Conservation (phyloP, 768 basidiomycete species). For the Coprinopsis cinerea region DNA sequence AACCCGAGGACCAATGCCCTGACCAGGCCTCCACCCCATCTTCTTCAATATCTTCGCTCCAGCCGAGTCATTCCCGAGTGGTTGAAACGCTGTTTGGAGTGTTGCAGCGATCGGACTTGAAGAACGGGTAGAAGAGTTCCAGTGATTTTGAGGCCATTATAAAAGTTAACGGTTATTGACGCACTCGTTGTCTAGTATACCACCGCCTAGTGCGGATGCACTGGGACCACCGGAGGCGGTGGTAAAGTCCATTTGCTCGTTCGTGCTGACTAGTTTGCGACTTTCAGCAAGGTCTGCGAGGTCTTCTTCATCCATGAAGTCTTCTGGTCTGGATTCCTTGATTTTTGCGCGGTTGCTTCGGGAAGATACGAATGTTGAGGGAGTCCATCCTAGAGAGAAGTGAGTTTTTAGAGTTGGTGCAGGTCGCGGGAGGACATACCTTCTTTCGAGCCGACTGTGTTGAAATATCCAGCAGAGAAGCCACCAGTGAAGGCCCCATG, state of each 20-base stretch:
- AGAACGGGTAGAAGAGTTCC: conserved; percentile 2
- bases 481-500: conserved; percentile 99
- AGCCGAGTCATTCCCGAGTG: conserved; percentile 70
- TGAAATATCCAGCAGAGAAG: conserved; percentile 96
- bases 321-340: conserved; percentile 65
- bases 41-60: conserved; percentile 86
- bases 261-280: conserved; percentile 69
- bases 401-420: neutral
- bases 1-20: conserved; percentile 89
- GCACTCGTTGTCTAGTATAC: conserved; percentile 46
- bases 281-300: conserved; percentile 74
- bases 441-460: conserved; percentile 93
- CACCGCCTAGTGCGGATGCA: conserved; percentile 16
- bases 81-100: conserved; percentile 62
- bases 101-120: conserved; percentile 18
- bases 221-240: conserved; percentile 48
- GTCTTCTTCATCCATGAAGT: conserved; percentile 99
- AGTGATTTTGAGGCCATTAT: conserved; percentile 11
- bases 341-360: conserved; percentile 66
- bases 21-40: conserved; percentile 93
- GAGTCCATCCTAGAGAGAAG: conserved; percentile 78
- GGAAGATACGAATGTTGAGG: conserved; percentile 89
- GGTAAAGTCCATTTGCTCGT: conserved; percentile 68
- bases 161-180: conserved; percentile 19
- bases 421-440: conserved; percentile 39